These are phyloP conservation scores for Trametes meyenii DNA, from an alignment of 768 basidiomycete species.

Conservation along the genomic window DNA sequence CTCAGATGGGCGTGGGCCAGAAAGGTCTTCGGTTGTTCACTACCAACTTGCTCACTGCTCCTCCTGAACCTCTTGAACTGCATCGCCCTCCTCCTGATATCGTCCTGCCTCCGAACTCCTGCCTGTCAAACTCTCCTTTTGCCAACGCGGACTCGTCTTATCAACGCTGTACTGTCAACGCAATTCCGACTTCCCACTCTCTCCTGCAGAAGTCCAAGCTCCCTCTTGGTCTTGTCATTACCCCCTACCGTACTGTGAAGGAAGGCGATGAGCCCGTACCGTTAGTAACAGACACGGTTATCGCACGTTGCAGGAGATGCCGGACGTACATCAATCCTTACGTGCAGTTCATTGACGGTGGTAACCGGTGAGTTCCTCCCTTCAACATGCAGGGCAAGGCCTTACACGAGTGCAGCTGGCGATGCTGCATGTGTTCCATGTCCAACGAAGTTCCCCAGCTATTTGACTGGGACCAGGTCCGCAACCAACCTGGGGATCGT, in stretches of 20 bases:
- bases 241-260: conserved; percentile 86
- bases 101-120: conserved; percentile 82
- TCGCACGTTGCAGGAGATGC: conserved; percentile 94
- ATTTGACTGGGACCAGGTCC: conserved; percentile 96
- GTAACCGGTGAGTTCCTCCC: conserved; percentile 66
- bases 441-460: conserved; percentile 98
- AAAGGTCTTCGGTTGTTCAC: conserved; percentile 82
- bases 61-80: conserved; percentile 89
- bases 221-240: conserved; percentile 85
- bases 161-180: conserved; percentile 88
- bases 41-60: conserved; percentile 89
- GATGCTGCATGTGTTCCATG: conserved; percentile 99
- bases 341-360: conserved; percentile 97
- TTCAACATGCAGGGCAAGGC: background rate
- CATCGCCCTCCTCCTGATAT: conserved; percentile 86
- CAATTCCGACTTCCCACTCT: conserved; percentile 89
- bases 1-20: conserved; percentile 86
- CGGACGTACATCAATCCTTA: conserved; percentile 98
- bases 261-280: conserved; percentile 85
- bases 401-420: conserved; percentile 62
- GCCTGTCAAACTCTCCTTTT: conserved; percentile 71
- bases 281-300: conserved; percentile 91
- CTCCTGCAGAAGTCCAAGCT: conserved; percentile 88
- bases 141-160: conserved; percentile 91
- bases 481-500: conserved; percentile 92